Evolutionary conservation across 176 grass and related monocot genomes (phyloP).

Genomic region (Eleusine indica): DNA sequence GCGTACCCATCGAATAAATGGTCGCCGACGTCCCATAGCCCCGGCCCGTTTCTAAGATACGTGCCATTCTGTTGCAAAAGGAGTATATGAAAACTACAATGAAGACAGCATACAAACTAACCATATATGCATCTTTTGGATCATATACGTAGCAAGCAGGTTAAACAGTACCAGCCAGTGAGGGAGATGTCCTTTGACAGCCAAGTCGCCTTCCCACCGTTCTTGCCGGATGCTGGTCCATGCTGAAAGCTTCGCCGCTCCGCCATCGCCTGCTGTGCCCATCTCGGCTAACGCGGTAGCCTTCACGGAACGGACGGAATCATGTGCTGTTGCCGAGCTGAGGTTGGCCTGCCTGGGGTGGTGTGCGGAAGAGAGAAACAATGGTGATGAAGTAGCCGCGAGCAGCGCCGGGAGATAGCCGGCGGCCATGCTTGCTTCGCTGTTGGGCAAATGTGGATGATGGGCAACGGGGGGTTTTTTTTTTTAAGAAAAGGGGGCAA

Average conservation of each 20-base stretch:
- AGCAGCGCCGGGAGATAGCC: background rate
- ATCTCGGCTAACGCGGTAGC: background rate
- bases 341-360: background rate
- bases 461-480: too few species aligned
- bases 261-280: background rate
- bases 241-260: slow-evolving; percentile 38
- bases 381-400: background rate
- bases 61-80: slow-evolving; percentile 64
- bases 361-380: background rate
- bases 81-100: background rate
- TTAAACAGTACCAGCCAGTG: slow-evolving; percentile 47
- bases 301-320: background rate
- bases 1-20: slow-evolving; percentile 98
- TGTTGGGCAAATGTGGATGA: too few species aligned
- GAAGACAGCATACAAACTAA: background rate
- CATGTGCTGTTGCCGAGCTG: background rate
- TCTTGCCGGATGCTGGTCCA: slow-evolving; percentile 93
- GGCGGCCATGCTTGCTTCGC: background rate
- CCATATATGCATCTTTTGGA: too few species aligned
- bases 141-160: background rate
- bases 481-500: too few species aligned
- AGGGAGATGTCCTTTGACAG: slow-evolving; percentile 72
- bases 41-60: slow-evolving; percentile 89
- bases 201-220: slow-evolving; percentile 77
- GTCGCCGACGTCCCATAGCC: slow-evolving; percentile 83